A percentile compares a stretch with the other conserved stretches of the same genome.
phyloP scores from a whole-genome alignment of 768 basidiomycete species.

The Dioszegia aurantiaca region DNA sequence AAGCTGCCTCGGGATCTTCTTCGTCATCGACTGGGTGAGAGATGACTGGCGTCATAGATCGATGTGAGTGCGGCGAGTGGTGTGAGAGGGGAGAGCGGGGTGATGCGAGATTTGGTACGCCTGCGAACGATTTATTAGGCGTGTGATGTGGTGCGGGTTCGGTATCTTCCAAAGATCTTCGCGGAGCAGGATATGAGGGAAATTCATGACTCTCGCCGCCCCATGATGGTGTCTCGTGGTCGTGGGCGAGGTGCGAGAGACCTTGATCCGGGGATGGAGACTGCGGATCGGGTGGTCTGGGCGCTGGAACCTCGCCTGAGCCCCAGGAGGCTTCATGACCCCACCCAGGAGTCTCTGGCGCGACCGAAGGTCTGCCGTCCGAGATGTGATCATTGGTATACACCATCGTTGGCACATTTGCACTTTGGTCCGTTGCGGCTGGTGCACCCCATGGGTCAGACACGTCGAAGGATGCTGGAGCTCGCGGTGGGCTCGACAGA shows the following conservation, averaged over 20 bases:
- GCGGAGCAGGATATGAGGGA: constrained; percentile 1
- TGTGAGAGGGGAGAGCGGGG: constrained; percentile 12
- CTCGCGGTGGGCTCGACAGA: background rate
- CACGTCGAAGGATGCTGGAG: constrained; percentile 24
- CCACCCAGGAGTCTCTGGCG: constrained; percentile 10
- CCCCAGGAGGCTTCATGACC: constrained; percentile 3
- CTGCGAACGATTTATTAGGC: background rate
- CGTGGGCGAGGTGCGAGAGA: too few relatives aligned
- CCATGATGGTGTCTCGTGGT: constrained; percentile 4
- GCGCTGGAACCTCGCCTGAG: background rate
- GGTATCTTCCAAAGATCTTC: constrained; percentile 1
- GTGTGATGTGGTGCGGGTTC: constrained; percentile 1
- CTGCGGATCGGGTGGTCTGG: constrained; percentile 8
- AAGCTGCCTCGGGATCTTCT: constrained; percentile 12
- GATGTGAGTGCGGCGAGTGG: constrained; percentile 9
- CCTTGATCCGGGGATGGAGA: background rate
- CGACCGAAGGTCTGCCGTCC: background rate
- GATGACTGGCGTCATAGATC: constrained; percentile 11
- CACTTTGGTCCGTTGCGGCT: background rate
- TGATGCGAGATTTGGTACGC: background rate
- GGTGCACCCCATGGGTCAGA: constrained; percentile 39
- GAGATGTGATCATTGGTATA: background rate
- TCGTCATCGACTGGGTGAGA: background rate
- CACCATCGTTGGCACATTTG: background rate
- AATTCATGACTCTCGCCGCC: background rate